Conservation (phyloP, 1,284 basidiomycete species). For the Pholiota adiposa region DNA sequence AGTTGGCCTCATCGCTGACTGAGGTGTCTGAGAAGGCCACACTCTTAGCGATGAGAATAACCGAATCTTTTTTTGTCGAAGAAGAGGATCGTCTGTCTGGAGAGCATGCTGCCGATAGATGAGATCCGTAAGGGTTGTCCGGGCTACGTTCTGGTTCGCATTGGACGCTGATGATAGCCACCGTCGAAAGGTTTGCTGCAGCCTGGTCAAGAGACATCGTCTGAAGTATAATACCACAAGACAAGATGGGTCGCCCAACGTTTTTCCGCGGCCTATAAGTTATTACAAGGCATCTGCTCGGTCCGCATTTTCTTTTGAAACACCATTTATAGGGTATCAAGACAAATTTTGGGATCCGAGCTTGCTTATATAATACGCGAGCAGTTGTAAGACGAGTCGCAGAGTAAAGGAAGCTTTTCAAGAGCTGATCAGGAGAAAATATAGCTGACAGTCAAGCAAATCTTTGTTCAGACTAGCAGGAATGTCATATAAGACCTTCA, state of each 20-base stretch:
- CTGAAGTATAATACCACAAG: not conserved
- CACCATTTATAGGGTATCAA: not conserved
- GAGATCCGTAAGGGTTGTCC: not conserved
- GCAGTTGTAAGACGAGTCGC: not conserved
- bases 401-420: not conserved
- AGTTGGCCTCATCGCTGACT: not conserved
- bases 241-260: not conserved
- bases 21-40: not conserved
- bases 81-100: conserved; percentile 10
- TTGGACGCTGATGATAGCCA: not conserved
- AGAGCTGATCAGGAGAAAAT: not conserved
- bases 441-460: not conserved
- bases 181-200: not conserved
- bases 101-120: not conserved
- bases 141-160: not conserved
- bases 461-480: not conserved
- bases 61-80: not conserved
- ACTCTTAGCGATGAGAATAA: not conserved
- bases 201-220: not conserved
- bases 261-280: not conserved
- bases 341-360: not conserved
- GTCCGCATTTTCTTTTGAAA: not conserved
- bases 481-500: not conserved
- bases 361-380: not conserved
- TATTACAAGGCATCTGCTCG: not conserved